Base-by-base conservation (phyloP, 2,329 filamentous ascomycete genomes). In the Cladophialophora immunda region DNA sequence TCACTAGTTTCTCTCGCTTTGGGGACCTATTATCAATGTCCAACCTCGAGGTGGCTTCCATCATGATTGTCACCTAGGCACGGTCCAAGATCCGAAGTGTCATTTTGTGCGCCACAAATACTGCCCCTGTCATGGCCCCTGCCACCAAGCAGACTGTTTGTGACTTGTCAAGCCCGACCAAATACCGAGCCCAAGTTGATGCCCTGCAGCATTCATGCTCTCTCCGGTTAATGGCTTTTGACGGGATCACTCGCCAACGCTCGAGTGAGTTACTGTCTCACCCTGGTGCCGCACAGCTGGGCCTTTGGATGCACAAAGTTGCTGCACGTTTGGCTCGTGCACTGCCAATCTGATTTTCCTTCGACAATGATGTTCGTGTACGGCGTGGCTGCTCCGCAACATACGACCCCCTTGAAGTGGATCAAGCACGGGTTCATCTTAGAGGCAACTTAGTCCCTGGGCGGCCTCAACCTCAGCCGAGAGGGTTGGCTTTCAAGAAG, bases 271-370 rank as follows among this genome's bases (percentile, higher is more conserved):
- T 50, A 22, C 19, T 25, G 45, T 50, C 45, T 25, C 45, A 50
- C 45, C 45, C 45, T 25, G 45, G 19, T 50, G 45, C 45, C 19
- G 45, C 45, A 25, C 22, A 50, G 25, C 19, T 50, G 45, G 45
- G 11, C 27, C 45, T 50, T 50, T 19, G 41, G 45, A 50, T 27
- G 45, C 45, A 50, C 45, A 50, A 22, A 27, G 22, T 50, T 50
- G 45, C 9, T 50, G 8, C 45, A 8, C 45, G 45, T 50, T 27
- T 50, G 45, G 45, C 19, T 25, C 19, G 27, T 50, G 19, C 11
- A 27, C 19, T 25, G n/a, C 8, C 19, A 7, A 50, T 50, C 38
- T 50, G 45, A 25, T 9, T 25, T 15, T 22, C 41, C 9, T 47
- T 25, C 4, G 15, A 9, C 22, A 11, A 25, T 50, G 13, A 50